These are phyloP conservation scores for Phaeotremella fagi DNA, from an alignment of 768 basidiomycete species.

Conservation along the genomic window DNA sequence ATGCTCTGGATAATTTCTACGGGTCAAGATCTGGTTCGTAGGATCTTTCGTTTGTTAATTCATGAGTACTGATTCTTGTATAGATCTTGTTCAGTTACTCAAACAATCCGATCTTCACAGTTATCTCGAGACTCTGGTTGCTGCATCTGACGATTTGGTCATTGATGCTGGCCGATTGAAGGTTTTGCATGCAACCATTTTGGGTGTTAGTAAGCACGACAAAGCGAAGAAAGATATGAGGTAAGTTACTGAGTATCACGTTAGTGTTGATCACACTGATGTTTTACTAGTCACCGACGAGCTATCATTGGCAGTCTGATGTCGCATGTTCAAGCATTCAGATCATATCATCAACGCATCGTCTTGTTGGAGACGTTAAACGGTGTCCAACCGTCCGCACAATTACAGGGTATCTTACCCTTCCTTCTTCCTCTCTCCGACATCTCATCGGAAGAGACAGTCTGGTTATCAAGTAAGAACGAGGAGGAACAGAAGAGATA, in stretches of 20 bases:
- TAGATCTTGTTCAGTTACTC: slow-evolving; percentile 31
- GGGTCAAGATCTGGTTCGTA: slow-evolving; percentile 36
- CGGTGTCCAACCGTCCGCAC: slow-evolving; percentile 54
- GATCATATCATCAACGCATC: slow-evolving; percentile 54
- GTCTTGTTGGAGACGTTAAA: slow-evolving; percentile 56
- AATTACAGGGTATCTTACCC: slow-evolving; percentile 59
- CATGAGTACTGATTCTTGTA: background rate
- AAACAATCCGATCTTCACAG: slow-evolving; percentile 32
- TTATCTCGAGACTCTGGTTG: slow-evolving; percentile 77
- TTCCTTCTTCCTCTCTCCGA: slow-evolving; percentile 52
- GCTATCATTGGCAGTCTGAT: slow-evolving; percentile 69
- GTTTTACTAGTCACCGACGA: slow-evolving; percentile 52
- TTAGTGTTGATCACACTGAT: background rate
- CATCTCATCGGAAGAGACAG: slow-evolving; percentile 12
- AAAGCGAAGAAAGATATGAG: slow-evolving; percentile 34
- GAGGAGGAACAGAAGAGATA: slow-evolving; percentile 12
- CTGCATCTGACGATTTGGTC: slow-evolving; percentile 63
- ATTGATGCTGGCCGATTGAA: slow-evolving; percentile 50
- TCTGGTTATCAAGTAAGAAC: slow-evolving; percentile 5
- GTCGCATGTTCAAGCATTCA: slow-evolving; percentile 68
- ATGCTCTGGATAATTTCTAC: slow-evolving; percentile 47
- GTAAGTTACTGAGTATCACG: slow-evolving; percentile 9
- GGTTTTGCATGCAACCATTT: slow-evolving; percentile 58
- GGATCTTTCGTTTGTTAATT: background rate
- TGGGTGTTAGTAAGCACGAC: slow-evolving; percentile 53